Evolutionary conservation across 2,329 filamentous ascomycete species (phyloP).

Genomic region (Emergomyces africanus): DNA sequence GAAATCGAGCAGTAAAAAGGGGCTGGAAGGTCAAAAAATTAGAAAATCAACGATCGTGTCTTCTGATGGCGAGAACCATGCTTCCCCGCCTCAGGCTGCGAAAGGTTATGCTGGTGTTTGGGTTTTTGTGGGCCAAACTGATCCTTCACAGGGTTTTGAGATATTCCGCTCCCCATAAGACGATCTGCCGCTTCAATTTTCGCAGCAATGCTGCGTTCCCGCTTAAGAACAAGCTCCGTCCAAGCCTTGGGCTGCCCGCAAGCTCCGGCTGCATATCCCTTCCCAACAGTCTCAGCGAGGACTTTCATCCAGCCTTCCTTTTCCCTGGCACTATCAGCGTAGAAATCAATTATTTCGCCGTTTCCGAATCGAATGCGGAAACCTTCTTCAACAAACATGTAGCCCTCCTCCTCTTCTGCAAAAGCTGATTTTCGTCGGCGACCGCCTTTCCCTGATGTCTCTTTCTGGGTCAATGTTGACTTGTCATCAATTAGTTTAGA

Average conservation of each 20-base stretch:
- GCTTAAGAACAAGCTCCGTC: constrained; percentile 47
- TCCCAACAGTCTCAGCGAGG: constrained; percentile 57
- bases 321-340: constrained; percentile 74
- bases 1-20: background rate
- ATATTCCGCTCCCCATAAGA: constrained; percentile 4
- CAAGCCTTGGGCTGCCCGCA: constrained; percentile 39
- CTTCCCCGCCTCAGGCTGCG: constrained; percentile 24
- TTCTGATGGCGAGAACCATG: constrained; percentile 27
- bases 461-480: constrained; percentile 67
- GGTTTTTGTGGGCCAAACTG: constrained; percentile 17
- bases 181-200: constrained; percentile 17
- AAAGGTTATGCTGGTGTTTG: constrained; percentile 28
- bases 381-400: constrained; percentile 98
- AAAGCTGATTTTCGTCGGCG: constrained; percentile 86
- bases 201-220: constrained; percentile 27
- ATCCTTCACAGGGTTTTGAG: constrained; percentile 14
- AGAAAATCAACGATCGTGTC: constrained; percentile 31
- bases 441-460: constrained; percentile 62
- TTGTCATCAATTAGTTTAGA: constrained; percentile 90
- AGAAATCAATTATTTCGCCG: constrained; percentile 96
- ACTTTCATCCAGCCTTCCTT: constrained; percentile 95
- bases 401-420: constrained; percentile 95
- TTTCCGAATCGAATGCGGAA: constrained; percentile 99
- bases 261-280: constrained; percentile 33
- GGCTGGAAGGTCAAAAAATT: constrained; percentile 2